These are phyloP conservation scores for Petunia hybrid DNA, from an alignment of 305 asterid species.

Conservation along the genomic window DNA sequence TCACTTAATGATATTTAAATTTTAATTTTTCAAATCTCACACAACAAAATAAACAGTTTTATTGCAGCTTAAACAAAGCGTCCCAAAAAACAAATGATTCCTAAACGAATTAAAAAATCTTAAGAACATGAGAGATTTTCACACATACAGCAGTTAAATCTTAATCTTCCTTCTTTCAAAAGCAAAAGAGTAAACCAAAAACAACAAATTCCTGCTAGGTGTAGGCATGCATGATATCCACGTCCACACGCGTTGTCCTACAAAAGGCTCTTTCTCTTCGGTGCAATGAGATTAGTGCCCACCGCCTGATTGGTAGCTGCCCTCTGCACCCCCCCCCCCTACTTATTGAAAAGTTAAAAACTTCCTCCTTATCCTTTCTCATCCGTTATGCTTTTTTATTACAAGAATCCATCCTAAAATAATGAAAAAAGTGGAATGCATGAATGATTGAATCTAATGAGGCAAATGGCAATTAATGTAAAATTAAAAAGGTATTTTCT, in stretches of 20 bases:
- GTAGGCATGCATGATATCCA: constrained; percentile 65
- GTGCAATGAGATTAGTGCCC: constrained; percentile 45
- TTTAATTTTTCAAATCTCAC: no score
- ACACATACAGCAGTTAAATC: no score
- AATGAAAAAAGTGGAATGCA: background rate
- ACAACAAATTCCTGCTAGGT: constrained; percentile 45
- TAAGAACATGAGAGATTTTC: no score
- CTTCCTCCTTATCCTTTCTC: background rate
- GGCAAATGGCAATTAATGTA: constrained; percentile 1
- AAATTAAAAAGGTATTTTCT: background rate
- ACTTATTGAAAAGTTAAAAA: background rate
- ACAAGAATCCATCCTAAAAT: background rate
- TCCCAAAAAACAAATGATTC: no score
- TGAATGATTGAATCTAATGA: background rate
- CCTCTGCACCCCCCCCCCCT: background rate
- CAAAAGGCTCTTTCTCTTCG: constrained; percentile 34
- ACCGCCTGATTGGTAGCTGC: constrained; percentile 53
- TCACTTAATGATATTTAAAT: no score
- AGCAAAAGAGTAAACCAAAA: constrained; percentile 3
- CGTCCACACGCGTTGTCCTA: constrained; percentile 53
- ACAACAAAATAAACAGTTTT: no score
- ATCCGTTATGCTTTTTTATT: background rate
- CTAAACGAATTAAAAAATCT: no score
- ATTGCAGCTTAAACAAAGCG: no score
- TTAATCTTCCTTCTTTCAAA: background rate